These are phyloP conservation scores for Hygrocybe punicea DNA, from an alignment of 768 basidiomycete species.

Conservation along the genomic window DNA sequence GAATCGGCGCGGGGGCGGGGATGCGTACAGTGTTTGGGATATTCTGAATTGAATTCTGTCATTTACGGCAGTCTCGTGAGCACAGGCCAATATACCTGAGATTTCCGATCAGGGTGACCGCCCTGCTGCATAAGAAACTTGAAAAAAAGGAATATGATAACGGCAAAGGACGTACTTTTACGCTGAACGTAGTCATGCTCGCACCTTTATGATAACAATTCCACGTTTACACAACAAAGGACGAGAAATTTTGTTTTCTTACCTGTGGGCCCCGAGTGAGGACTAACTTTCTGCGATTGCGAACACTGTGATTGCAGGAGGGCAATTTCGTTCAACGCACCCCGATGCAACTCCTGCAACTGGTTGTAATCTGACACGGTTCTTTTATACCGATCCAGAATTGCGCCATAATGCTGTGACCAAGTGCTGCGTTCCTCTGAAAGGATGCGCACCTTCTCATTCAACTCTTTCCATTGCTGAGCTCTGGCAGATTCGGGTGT, in stretches of 20 bases:
- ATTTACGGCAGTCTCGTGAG: too few species aligned
- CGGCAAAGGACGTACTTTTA: background rate
- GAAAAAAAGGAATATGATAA: background rate
- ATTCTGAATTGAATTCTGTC: too few species aligned
- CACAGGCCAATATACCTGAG: too few species aligned
- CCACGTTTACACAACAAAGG: background rate
- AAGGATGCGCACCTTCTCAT: constrained; percentile 21
- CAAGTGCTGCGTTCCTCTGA: constrained; percentile 17
- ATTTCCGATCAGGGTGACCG: background rate
- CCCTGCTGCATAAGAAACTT: background rate
- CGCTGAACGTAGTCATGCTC: background rate
- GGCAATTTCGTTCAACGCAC: constrained; percentile 19
- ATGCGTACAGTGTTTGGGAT: too few species aligned
- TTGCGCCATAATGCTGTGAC: constrained; percentile 15
- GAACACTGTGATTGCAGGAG: constrained; percentile 8
- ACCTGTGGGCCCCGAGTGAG: background rate
- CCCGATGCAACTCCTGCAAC: constrained; percentile 12
- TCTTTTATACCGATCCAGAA: constrained; percentile 16
- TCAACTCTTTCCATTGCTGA: constrained; percentile 19
- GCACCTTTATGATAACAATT: too few species aligned
- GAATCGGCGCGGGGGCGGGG: too few species aligned
- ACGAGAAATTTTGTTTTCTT: too few species aligned
- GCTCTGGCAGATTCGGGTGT: constrained; percentile 19
- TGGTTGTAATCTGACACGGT: constrained; percentile 19
- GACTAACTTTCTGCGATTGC: background rate